Percentiles rank a stretch among this genome's conserved stretches.
Evolutionary conservation across 2,329 filamentous ascomycete genomes (phyloP).

Genomic region (Orbilia ellipsospora): DNA sequence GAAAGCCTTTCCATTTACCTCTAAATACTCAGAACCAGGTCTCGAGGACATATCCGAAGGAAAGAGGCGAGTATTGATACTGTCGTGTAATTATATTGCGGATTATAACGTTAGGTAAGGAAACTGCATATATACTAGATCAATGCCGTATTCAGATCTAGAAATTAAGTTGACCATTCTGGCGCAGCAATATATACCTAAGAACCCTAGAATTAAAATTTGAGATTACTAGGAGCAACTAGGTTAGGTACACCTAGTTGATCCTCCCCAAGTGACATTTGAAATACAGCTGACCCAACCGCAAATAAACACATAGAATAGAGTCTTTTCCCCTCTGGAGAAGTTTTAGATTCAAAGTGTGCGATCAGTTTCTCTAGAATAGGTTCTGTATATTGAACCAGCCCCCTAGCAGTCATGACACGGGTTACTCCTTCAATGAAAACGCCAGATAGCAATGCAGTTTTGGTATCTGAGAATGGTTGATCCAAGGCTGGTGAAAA

Average conservation of each 20-base stretch:
- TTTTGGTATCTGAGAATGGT: no score
- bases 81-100: background rate
- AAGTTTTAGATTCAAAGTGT: constrained; percentile 1
- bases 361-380: constrained; percentile 17
- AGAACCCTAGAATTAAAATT: no score
- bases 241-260: no score
- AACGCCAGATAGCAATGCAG: background rate
- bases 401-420: constrained; percentile 18
- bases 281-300: no score
- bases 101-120: background rate
- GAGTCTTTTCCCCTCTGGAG: no score
- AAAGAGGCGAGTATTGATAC: background rate
- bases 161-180: background rate
- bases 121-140: background rate
- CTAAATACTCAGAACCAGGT: background rate
- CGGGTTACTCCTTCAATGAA: background rate
- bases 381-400: constrained; percentile 26
- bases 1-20: background rate
- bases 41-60: background rate
- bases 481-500: no score
- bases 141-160: background rate
- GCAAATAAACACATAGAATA: no score
- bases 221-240: no score
- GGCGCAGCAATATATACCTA: no score
- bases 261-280: no score